These are phyloP conservation scores for Monocercomonoides exilis DNA, from an alignment of 78 protist species.

Conservation along the genomic window DNA sequence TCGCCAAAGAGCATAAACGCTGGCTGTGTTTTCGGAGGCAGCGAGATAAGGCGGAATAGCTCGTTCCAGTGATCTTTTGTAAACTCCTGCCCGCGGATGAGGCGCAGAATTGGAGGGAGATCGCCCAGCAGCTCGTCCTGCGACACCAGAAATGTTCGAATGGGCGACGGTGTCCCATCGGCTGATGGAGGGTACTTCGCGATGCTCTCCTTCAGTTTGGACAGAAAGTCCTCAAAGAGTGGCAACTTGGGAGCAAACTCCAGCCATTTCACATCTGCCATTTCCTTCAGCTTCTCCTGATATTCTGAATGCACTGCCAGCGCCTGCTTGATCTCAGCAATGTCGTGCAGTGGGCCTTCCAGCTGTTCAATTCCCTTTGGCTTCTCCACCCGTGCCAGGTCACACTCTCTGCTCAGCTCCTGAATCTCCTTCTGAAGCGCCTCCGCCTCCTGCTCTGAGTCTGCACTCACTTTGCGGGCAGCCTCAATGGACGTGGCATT, in stretches of 20 bases:
- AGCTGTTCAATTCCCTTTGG: not conserved
- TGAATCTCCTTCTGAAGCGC: not conserved
- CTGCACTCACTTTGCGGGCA: not conserved
- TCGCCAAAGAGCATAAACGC: slow-evolving; percentile 32
- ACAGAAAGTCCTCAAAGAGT: not conserved
- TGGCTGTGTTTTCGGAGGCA: not conserved
- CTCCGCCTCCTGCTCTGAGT: not conserved
- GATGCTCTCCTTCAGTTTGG: not conserved
- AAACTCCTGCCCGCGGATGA: slow-evolving; percentile 2
- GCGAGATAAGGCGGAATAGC: slow-evolving; percentile 28
- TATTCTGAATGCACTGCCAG: not conserved
- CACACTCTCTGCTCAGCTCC: not conserved
- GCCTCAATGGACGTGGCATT: not conserved
- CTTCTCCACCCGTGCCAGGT: not conserved
- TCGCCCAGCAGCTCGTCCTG: not conserved
- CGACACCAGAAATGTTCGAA: not conserved
- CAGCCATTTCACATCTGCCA: not conserved
- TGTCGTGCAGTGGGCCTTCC: not conserved
- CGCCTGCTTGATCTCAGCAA: not conserved
- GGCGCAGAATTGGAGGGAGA: not conserved
- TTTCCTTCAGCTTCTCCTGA: not conserved
- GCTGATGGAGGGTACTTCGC: not conserved
- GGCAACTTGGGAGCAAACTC: not conserved
- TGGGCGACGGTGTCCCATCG: not conserved
- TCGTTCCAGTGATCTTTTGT: slow-evolving; percentile 63